Evolutionary conservation across 495 filamentous ascomycete genomes (phyloP).

Genomic region (Xylaria sp.): DNA sequence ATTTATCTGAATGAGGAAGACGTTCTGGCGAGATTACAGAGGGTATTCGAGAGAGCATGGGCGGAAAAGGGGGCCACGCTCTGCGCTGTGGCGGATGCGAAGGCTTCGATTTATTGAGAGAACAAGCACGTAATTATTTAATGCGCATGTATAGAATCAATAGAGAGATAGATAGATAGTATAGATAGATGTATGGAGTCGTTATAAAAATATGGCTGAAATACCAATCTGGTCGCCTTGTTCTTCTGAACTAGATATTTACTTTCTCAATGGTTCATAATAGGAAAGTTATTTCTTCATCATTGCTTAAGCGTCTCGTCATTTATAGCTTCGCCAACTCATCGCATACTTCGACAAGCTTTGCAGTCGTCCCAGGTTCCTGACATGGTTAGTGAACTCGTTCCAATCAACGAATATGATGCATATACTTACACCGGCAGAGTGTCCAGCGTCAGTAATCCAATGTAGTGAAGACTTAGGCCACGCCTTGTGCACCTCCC

Average conservation of each 20-base stretch:
- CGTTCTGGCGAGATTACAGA: neutral
- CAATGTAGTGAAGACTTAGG: constrained; percentile 46
- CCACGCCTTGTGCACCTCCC: constrained; percentile 50
- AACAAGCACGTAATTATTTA: no score
- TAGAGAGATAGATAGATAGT: neutral
- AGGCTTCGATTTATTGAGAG: constrained; percentile 3
- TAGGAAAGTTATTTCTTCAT: neutral
- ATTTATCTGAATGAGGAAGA: constrained; percentile 39
- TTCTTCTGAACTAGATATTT: neutral
- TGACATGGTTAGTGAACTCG: constrained; percentile 3
- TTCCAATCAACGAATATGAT: neutral
- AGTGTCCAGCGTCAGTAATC: constrained; percentile 47
- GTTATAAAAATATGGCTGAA: neutral
- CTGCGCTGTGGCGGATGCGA: neutral
- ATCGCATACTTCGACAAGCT: constrained; percentile 16
- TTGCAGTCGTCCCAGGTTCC: constrained; percentile 18
- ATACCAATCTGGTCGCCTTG: neutral
- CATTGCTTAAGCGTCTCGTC: neutral
- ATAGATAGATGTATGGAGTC: neutral
- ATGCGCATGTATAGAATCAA: neutral
- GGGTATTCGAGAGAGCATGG: neutral
- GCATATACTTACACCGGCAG: constrained; percentile 26
- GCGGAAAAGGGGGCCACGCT: neutral
- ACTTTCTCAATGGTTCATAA: neutral
- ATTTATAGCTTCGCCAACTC: constrained; percentile 21